phyloP scores from a whole-genome alignment of 2,329 filamentous ascomycete species.

The Curvularia eragrostidis region DNA sequence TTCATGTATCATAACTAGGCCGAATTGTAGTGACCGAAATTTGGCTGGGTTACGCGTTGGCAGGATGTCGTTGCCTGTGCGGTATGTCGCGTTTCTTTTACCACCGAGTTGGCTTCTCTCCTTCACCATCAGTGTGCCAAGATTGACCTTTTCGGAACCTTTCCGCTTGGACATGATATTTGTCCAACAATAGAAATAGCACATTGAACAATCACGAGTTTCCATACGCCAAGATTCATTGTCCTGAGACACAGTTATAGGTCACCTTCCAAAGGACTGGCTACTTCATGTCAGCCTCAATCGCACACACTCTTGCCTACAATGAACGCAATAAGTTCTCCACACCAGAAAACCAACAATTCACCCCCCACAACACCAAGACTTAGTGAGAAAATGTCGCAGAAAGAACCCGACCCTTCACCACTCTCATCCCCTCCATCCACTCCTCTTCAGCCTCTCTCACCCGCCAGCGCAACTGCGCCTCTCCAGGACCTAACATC shows the following conservation, averaged over 20 bases:
- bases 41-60: background rate
- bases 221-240: background rate
- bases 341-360: conserved; percentile 5
- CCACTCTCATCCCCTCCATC: conserved; percentile 22
- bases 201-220: background rate
- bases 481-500: background rate
- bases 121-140: background rate
- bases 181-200: conserved; percentile 1
- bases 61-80: conserved; percentile 39
- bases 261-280: conserved; percentile 8
- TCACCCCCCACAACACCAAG: conserved; percentile 10
- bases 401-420: conserved; percentile 12
- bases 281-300: background rate
- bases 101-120: background rate
- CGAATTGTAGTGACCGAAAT: background rate
- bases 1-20: background rate
- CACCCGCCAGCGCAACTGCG: background rate
- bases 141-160: background rate
- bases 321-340: background rate
- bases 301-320: background rate
- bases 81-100: conserved; percentile 28
- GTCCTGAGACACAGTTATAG: conserved; percentile 9
- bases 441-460: conserved; percentile 4
- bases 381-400: conserved; percentile 15
- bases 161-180: background rate